Base-by-base conservation (phyloP, 805 yeast genomes). In the Ascoidea tarda region DNA sequence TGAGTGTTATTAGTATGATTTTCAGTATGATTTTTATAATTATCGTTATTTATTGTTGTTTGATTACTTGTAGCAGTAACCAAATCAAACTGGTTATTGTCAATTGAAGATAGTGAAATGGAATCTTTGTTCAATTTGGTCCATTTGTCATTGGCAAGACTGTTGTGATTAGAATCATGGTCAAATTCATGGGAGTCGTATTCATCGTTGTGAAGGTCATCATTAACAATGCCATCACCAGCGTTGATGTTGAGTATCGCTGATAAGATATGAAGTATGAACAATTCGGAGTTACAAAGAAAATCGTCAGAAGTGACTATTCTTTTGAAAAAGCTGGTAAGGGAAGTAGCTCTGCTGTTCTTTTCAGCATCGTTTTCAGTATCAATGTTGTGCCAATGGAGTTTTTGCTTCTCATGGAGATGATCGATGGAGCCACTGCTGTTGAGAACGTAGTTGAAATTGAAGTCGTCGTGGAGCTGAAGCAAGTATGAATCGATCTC, bases 281-380 rank as follows among this genome's bases (percentile, higher is more conserved):
- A 21, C 5, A 16, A 12, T 16, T 54, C 48, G 5, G 58, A 57
- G 42, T 21, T 12, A 10, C 16, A 10, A 14, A 47, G 49, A 48
- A 50, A 54, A 10, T 46, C 48, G 12, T 31, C 16, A 33, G 57
- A 54, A 16, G 53, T 56, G 8, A 38, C n/a, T 31, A 54, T 49
- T 5, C 50, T 32, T 14, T 46, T 45, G 38, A 28, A 14, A 10
- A 53, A n/a, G 2, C 28, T 21, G 28, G 28, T 21, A 21, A 21
- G 3, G 28, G 28, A 21, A 21, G 28, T 21, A 3, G 28, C 28
- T 21, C 28, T 21, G 57, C 44, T 10, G 48, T 46, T 21, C 50
- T 38, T 28, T 55, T 53, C n/a, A 55, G 46, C 46, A 49, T 54
- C 31, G 53, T 53, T 32, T 53, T 53, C 44, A 42, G 52, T 12